Evolutionary conservation across 2,329 filamentous ascomycete species (phyloP), one percentile per base, ranked within the genome.

Genomic region (Fusarium pseudograminearum): DNA sequence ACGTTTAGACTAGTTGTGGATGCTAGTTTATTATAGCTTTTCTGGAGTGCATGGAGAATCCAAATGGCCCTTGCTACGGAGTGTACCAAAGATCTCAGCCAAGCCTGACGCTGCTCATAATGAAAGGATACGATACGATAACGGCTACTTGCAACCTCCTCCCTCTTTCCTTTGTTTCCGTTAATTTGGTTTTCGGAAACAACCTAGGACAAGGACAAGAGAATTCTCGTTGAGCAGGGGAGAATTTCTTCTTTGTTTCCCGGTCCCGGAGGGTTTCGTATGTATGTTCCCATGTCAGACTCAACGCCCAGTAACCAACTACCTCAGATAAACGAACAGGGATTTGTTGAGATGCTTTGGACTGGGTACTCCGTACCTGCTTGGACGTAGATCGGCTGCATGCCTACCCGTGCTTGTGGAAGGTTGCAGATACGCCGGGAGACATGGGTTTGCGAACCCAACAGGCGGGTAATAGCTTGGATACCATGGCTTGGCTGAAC

Each of bases 401-500:
- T 66, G 54, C 61, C 48, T 61, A 58, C 33, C 57, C 47, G 57
- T 62, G 26, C 47, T 51, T 36, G 38, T 61, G 47, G 62, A 20
- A 65, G 44, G 54, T 65, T 44, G 61, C 61, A 65, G 62, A 65
- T 65, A 65, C 61, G 47, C 51, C 61, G 46, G 52, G 33, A 65
- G 46, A 50, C 46, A 50, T 50, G 46, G 46, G 46, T 31, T 34
- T 54, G 41, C 42, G 42, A 40, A 61, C 47, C 62, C 61, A 50
- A 33, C 54, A 41, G 40, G 52, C 63, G 65, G 65, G 57, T 67
- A 50, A 31, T 33, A 45, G 26, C 65, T 22, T 50, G 22, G 45
- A 20, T 52, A 26, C 58, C 20, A 50, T 50, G 26, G 38, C 36
- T 38, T 52, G 34, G 54, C 54, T 57, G 45, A 47, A 48, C 54